phyloP scores from a whole-genome alignment of 2,329 filamentous ascomycete species.

The Phyllosticta citrichinensis region DNA sequence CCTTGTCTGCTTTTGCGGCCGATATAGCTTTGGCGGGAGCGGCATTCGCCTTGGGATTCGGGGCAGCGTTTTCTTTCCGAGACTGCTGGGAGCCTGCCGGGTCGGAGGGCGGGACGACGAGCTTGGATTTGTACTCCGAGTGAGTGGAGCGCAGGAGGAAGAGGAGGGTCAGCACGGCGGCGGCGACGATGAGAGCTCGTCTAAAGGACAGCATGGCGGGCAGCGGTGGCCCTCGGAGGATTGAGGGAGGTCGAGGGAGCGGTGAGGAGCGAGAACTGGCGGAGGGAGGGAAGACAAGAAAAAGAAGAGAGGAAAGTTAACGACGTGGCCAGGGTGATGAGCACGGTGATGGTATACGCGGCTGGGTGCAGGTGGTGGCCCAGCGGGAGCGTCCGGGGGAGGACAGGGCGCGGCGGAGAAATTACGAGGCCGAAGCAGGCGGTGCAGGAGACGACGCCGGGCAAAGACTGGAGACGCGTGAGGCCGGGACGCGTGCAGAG shows the following conservation, averaged over 20 bases:
- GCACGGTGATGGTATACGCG: background rate
- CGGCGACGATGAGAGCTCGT: slow-evolving; percentile 62
- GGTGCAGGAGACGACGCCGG: background rate
- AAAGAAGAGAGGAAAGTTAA: background rate
- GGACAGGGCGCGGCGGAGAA: background rate
- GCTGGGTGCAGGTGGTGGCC: background rate
- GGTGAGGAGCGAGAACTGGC: slow-evolving; percentile 5
- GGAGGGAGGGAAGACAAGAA: background rate
- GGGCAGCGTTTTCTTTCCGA: background rate
- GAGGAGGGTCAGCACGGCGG: slow-evolving; percentile 58
- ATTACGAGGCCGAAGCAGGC: background rate
- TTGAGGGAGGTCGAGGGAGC: background rate
- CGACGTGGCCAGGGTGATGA: background rate
- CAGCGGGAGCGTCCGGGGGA: background rate
- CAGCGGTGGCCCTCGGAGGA: background rate
- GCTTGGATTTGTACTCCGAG: slow-evolving; percentile 18
- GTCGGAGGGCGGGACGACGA: slow-evolving; percentile 18
- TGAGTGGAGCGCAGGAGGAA: slow-evolving; percentile 59
- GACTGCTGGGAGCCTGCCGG: slow-evolving; percentile 16
- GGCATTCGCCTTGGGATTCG: background rate
- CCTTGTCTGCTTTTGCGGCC: slow-evolving; percentile 6
- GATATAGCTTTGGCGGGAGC: slow-evolving; percentile 5
- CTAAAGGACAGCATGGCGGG: slow-evolving; percentile 65
- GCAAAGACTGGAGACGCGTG: background rate
- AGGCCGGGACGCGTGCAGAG: background rate